Evolutionary conservation across 768 basidiomycete species (phyloP).

Genomic region (Agrocybe praecox): DNA sequence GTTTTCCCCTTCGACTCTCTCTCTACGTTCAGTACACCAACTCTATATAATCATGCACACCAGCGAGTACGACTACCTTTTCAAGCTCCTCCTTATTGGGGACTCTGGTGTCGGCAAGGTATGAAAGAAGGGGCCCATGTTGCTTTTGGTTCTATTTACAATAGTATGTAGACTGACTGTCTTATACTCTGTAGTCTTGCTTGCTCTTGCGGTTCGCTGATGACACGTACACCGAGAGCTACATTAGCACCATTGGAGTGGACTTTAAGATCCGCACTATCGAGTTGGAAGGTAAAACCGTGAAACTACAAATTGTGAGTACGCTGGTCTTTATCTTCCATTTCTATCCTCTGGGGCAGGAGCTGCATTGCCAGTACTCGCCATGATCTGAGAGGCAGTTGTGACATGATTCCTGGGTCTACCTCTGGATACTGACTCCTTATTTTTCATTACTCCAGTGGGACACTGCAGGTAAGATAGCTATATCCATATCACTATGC

Average conservation of each 20-base stretch:
- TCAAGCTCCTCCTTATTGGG: constrained; percentile 94
- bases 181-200: constrained; percentile 66
- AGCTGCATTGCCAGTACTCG: neutral
- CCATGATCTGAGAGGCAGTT: neutral
- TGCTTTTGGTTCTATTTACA: constrained; percentile 22
- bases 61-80: constrained; percentile 94
- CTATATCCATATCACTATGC: neutral
- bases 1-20: constrained; percentile 14
- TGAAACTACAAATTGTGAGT: constrained; percentile 97
- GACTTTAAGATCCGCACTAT: constrained; percentile 99
- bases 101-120: constrained; percentile 97
- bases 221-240: constrained; percentile 97
- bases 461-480: constrained; percentile 87
- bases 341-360: no score
- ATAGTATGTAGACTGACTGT: constrained; percentile 20
- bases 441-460: constrained; percentile 56
- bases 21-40: constrained; percentile 7
- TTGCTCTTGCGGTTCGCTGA: constrained; percentile 91
- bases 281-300: constrained; percentile 97
- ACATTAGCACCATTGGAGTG: constrained; percentile 97
- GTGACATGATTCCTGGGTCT: neutral
- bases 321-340: constrained; percentile 15
- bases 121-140: neutral
- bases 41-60: constrained; percentile 70
- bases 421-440: constrained; percentile 26